Evolutionary conservation across 805 yeast species (phyloP).

Genomic region (Saccharomycopsis selenospora): DNA sequence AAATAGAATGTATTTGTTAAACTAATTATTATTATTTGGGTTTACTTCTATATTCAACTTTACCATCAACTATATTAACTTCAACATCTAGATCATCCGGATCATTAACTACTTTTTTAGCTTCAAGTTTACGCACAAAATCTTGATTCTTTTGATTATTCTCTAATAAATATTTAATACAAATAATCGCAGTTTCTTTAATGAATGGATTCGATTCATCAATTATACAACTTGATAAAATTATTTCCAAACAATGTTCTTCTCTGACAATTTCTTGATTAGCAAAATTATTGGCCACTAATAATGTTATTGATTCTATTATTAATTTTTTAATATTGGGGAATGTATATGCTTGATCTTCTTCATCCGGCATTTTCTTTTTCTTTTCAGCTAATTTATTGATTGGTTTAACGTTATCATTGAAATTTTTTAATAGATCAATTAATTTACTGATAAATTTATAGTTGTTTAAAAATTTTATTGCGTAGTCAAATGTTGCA

Average conservation of each 20-base stretch:
- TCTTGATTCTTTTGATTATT: slow-evolving; percentile 65
- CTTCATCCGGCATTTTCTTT: slow-evolving; percentile 10
- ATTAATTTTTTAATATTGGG: slow-evolving; percentile 62
- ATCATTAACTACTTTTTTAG: slow-evolving; percentile 54
- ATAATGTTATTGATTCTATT: slow-evolving; percentile 56
- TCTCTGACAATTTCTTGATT: slow-evolving; percentile 65
- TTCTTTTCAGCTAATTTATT: slow-evolving; percentile 8
- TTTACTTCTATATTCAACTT: slow-evolving; percentile 44
- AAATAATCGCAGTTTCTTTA: slow-evolving; percentile 76
- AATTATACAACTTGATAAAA: slow-evolving; percentile 74
- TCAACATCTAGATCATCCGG: slow-evolving; percentile 70
- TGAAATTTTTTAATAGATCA: slow-evolving; percentile 34
- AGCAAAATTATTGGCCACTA: slow-evolving; percentile 43
- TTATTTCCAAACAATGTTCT: slow-evolving; percentile 58
- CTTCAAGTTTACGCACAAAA: slow-evolving; percentile 72
- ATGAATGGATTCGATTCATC: slow-evolving; percentile 86
- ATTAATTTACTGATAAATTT: slow-evolving; percentile 32
- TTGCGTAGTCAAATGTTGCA: slow-evolving; percentile 34
- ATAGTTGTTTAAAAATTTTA: slow-evolving; percentile 37
- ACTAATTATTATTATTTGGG: slow-evolving; percentile 51
- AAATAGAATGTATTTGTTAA: slow-evolving; percentile 47
- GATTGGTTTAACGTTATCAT: slow-evolving; percentile 32
- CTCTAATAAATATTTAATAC: slow-evolving; percentile 61
- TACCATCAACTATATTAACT: slow-evolving; percentile 65
- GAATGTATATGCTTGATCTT: slow-evolving; percentile 30